Percentiles rank a stretch among this genome's conserved stretches.
These are phyloP conservation scores for Globisporangium apiculatum DNA, from an alignment of 352 stramenopile genomes.

Conservation along the genomic window DNA sequence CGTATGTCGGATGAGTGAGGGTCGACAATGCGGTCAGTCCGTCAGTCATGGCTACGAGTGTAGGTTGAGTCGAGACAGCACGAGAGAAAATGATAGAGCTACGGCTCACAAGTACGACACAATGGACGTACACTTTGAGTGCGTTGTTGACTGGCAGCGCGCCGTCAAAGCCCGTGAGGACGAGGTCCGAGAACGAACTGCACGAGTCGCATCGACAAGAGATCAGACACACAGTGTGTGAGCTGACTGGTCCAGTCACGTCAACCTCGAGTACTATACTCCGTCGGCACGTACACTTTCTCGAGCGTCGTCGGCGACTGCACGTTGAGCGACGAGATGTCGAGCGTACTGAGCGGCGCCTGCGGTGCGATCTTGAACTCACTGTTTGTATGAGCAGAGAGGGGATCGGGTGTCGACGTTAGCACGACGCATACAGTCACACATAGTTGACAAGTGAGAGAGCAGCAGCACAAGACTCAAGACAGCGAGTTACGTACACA, in stretches of 20 bases:
- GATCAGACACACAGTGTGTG: background rate
- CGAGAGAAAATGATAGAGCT: too few relatives aligned
- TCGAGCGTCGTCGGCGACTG: slow-evolving; percentile 34
- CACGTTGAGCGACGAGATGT: slow-evolving; percentile 67
- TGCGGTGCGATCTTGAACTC: slow-evolving; percentile 37
- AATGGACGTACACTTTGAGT: slow-evolving; percentile 33
- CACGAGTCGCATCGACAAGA: background rate
- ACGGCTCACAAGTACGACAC: too few relatives aligned
- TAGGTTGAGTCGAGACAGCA: too few relatives aligned
- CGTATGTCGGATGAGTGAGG: too few relatives aligned
- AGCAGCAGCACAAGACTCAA: background rate
- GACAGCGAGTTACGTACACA: slow-evolving; percentile 15
- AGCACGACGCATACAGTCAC: background rate
- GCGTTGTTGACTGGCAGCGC: slow-evolving; percentile 46
- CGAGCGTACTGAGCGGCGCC: slow-evolving; percentile 34
- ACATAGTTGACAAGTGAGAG: background rate
- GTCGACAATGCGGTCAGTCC: too few relatives aligned
- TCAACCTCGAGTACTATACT: too few relatives aligned
- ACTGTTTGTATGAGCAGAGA: slow-evolving; percentile 5
- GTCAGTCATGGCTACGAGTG: too few relatives aligned
- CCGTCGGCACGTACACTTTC: slow-evolving; percentile 20
- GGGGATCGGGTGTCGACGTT: background rate
- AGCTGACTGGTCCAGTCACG: too few relatives aligned
- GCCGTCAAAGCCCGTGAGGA: slow-evolving; percentile 36
- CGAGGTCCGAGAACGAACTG: slow-evolving; percentile 32